These are phyloP conservation scores for Mortierella sp. DNA, from an alignment of 371 early-diverging fungal species.

Conservation along the genomic window DNA sequence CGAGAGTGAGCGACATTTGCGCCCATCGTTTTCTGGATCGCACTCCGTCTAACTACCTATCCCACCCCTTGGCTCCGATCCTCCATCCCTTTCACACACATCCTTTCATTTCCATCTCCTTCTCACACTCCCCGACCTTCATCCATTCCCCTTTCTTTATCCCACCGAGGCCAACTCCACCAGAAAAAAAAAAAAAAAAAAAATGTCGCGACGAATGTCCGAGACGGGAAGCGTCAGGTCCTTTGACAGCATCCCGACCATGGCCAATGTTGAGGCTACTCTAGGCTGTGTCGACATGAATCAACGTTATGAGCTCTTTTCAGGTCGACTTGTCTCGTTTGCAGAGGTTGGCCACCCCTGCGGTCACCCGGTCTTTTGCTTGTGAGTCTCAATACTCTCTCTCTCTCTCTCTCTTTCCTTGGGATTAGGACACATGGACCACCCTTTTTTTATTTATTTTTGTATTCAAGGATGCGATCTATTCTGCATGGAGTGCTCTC, in stretches of 20 bases:
- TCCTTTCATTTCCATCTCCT: background rate
- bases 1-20: background rate
- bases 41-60: background rate
- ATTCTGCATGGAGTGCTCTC: background rate
- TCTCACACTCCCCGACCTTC: background rate
- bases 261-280: conserved; percentile 54
- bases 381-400: conserved; percentile 22
- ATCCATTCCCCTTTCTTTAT: background rate
- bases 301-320: conserved; percentile 50
- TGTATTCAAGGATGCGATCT: background rate
- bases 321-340: conserved; percentile 48
- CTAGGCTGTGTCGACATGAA: conserved; percentile 54
- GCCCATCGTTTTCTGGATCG: background rate
- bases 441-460: background rate
- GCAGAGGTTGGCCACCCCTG: conserved; percentile 53
- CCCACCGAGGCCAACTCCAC: background rate
- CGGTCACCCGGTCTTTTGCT: conserved; percentile 54
- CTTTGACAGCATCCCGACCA: conserved; percentile 53
- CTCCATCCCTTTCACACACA: background rate
- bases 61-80: background rate
- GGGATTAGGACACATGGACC: no score
- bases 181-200: background rate
- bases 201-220: conserved; percentile 55
- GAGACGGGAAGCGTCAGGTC: conserved; percentile 46
- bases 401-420: no score